These are phyloP conservation scores for Aspergillus sclerotialis DNA, from an alignment of 2,329 filamentous ascomycete genomes.

Conservation along the genomic window DNA sequence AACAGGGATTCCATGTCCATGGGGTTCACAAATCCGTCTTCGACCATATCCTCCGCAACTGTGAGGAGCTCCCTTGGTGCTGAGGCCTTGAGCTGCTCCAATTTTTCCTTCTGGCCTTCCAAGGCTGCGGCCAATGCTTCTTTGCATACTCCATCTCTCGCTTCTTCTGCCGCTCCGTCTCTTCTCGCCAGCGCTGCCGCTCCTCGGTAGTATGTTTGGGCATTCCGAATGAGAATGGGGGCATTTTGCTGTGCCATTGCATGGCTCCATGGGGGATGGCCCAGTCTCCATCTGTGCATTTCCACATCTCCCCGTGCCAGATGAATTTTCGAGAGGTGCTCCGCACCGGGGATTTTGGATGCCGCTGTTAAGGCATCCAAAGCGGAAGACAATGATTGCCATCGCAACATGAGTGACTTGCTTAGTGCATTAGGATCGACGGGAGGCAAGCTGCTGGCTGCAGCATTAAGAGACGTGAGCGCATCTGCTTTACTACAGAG, in stretches of 20 bases:
- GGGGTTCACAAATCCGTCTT: slow-evolving; percentile 44
- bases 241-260: slow-evolving; percentile 38
- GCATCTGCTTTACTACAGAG: slow-evolving; percentile 52
- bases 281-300: slow-evolving; percentile 47
- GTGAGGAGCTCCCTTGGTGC: slow-evolving; percentile 33
- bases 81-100: slow-evolving; percentile 30
- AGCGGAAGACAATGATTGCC: slow-evolving; percentile 48
- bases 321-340: slow-evolving; percentile 48
- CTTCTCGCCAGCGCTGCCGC: slow-evolving; percentile 37
- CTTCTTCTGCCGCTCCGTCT: slow-evolving; percentile 37
- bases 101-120: slow-evolving; percentile 30
- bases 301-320: slow-evolving; percentile 50
- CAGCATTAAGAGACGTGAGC: slow-evolving; percentile 47
- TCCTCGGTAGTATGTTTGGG: slow-evolving; percentile 52
- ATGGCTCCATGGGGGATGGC: slow-evolving; percentile 38
- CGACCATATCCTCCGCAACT: slow-evolving; percentile 46
- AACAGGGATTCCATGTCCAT: slow-evolving; percentile 26
- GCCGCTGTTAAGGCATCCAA: slow-evolving; percentile 45
- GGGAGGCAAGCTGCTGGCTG: slow-evolving; percentile 31
- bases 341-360: slow-evolving; percentile 43
- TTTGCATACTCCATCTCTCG: slow-evolving; percentile 41
- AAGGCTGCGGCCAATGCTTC: slow-evolving; percentile 43
- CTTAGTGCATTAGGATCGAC: slow-evolving; percentile 22
- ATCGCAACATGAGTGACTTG: slow-evolving; percentile 34
- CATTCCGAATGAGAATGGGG: slow-evolving; percentile 46